Percentiles rank a stretch among this genome's conserved stretches.
phyloP scores from a whole-genome alignment of 148 eudicot species.

The Polygonum aviculare region DNA sequence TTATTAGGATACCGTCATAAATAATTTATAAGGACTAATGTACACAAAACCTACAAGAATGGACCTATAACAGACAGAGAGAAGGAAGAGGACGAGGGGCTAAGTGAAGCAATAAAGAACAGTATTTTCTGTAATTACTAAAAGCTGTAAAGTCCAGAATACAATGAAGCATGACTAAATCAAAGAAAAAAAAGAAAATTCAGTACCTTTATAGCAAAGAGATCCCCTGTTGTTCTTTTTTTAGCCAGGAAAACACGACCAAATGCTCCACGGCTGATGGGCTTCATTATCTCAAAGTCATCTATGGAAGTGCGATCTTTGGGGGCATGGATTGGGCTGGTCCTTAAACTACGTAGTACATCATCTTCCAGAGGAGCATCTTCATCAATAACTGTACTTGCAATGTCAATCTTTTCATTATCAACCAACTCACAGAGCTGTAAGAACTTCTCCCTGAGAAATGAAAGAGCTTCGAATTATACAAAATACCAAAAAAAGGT shows the following conservation, averaged over 20 bases:
- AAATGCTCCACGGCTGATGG: slow-evolving; percentile 97
- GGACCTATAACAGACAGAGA: neutral
- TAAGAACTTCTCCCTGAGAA: slow-evolving; percentile 84
- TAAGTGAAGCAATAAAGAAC: neutral
- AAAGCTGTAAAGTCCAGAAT: slow-evolving; percentile 3
- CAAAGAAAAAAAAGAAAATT: neutral
- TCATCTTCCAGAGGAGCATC: slow-evolving; percentile 98
- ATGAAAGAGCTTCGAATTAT: neutral
- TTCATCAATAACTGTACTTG: slow-evolving; percentile 92
- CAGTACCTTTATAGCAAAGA: slow-evolving; percentile 94
- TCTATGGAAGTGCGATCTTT: slow-evolving; percentile 96
- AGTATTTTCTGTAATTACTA: neutral
- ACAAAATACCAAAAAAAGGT: neutral
- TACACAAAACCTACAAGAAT: neutral
- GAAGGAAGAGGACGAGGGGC: neutral
- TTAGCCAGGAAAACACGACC: slow-evolving; percentile 94
- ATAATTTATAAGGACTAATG: neutral
- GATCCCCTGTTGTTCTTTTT: slow-evolving; percentile 96
- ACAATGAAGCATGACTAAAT: neutral
- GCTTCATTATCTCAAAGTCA: slow-evolving; percentile 96
- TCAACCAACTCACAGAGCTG: slow-evolving; percentile 90
- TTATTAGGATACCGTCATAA: neutral
- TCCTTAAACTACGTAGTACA: slow-evolving; percentile 84
- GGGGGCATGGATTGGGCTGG: slow-evolving; percentile 83
- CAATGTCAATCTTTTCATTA: slow-evolving; percentile 82